Conservation (phyloP, 2,329 filamentous ascomycete species). For the Sporothrix sp. region DNA sequence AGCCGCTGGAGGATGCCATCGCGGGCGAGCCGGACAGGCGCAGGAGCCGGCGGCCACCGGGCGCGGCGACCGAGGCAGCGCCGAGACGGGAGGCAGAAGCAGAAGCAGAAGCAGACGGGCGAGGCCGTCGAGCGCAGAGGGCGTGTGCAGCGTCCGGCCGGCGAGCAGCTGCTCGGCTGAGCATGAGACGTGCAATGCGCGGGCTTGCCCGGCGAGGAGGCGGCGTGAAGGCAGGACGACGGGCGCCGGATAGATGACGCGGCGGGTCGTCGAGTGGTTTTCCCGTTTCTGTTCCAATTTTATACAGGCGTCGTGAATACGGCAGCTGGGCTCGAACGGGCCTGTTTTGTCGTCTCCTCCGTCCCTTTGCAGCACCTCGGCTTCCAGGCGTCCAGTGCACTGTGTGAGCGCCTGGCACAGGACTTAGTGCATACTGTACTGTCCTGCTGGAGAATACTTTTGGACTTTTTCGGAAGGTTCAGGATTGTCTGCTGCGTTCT, state of each 20-base stretch:
- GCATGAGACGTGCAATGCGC: conserved; percentile 10
- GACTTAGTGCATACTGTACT: no score
- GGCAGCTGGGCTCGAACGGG: no score
- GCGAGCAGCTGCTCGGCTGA: conserved; percentile 6
- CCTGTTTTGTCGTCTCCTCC: neutral
- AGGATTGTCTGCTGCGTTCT: no score
- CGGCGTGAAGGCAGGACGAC: neutral
- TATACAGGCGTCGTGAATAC: neutral
- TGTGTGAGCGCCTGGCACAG: no score
- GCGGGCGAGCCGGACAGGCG: neutral
- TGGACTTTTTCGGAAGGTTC: no score
- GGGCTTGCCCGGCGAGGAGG: neutral
- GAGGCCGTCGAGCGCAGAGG: no score
- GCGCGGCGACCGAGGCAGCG: neutral
- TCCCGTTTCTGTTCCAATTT: no score
- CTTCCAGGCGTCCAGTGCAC: no score
- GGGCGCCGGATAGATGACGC: neutral
- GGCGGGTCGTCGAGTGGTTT: neutral
- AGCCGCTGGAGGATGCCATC: neutral
- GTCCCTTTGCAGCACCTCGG: neutral
- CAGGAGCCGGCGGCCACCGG: neutral
- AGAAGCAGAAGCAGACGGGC: neutral
- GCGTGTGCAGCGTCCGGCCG: conserved; percentile 1
- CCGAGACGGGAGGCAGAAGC: neutral
- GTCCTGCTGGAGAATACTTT: no score